These are phyloP conservation scores for Phycomyces blakesleeanus DNA, from an alignment of 192 early-diverging fungal species.

Conservation along the genomic window DNA sequence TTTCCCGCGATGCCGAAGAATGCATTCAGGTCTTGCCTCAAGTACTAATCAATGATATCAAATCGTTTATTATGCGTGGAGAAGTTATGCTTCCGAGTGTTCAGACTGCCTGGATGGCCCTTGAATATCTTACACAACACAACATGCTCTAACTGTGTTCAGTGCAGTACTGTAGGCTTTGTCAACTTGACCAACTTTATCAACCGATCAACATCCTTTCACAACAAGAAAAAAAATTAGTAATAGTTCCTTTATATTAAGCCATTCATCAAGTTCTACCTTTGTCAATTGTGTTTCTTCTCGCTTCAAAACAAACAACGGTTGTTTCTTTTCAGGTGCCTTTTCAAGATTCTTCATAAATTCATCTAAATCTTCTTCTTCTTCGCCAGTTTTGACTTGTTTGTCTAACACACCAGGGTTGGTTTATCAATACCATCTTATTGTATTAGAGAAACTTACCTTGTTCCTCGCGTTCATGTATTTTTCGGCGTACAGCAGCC, in stretches of 20 bases:
- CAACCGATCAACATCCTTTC: constrained; percentile 41
- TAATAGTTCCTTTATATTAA: too few relatives aligned
- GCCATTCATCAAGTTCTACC: constrained; percentile 29
- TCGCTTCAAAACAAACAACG: constrained; percentile 37
- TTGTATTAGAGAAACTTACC: constrained; percentile 14
- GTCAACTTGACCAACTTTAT: constrained; percentile 44
- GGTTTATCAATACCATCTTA: too few relatives aligned
- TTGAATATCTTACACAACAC: constrained; percentile 39
- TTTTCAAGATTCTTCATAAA: constrained; percentile 59
- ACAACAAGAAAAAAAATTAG: too few relatives aligned
- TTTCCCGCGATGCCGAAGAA: constrained; percentile 47
- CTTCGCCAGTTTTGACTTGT: constrained; percentile 24
- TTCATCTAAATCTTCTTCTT: constrained; percentile 58
- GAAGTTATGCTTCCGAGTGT: constrained; percentile 48
- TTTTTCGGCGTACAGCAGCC: constrained; percentile 25
- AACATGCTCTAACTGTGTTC: constrained; percentile 4
- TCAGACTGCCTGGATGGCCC: constrained; percentile 47
- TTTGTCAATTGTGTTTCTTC: constrained; percentile 44
- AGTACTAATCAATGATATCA: constrained; percentile 30
- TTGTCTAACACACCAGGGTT: constrained; percentile 1
- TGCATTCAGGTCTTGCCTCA: constrained; percentile 37
- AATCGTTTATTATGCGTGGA: constrained; percentile 35
- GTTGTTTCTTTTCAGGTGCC: constrained; percentile 31
- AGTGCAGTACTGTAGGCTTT: constrained; percentile 38
- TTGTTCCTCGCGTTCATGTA: constrained; percentile 33